A percentile compares a stretch with the other conserved stretches of the same genome.
Evolutionary conservation across 257 asterid genomes (phyloP).

Genomic region (Solanum lignicaule): DNA sequence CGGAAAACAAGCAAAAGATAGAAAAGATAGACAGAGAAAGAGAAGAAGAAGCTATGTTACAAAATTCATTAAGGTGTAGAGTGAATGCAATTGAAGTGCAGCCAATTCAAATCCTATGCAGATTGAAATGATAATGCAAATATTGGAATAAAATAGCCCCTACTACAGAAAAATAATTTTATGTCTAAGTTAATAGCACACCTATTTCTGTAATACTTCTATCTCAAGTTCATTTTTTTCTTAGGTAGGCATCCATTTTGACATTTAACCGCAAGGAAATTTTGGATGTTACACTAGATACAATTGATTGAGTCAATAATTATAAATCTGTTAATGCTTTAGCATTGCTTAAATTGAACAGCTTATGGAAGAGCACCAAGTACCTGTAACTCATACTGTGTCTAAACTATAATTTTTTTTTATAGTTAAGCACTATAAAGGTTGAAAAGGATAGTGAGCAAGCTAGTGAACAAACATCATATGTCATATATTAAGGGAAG

Average conservation of each 20-base stretch:
- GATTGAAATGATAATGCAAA: neutral
- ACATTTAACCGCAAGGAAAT: neutral
- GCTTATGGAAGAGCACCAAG: neutral
- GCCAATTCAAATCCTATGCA: neutral
- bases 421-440: neutral
- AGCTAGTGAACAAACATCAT: neutral
- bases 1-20: neutral
- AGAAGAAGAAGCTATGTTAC: neutral
- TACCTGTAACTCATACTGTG: neutral
- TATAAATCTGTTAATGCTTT: neutral
- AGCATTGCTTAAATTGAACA: neutral
- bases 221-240: neutral
- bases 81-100: neutral
- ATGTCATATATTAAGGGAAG: neutral
- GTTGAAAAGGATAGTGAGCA: neutral
- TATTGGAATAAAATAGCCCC: neutral
- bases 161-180: neutral
- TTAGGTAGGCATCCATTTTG: neutral
- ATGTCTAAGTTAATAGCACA: neutral
- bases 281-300: neutral
- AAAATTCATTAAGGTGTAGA: neutral
- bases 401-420: neutral
- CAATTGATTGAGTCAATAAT: neutral
- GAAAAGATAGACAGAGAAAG: neutral
- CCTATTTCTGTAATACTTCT: neutral